Conservation (phyloP, 2,329 filamentous ascomycete genomes). For the Chalaropsis thielavioides region DNA sequence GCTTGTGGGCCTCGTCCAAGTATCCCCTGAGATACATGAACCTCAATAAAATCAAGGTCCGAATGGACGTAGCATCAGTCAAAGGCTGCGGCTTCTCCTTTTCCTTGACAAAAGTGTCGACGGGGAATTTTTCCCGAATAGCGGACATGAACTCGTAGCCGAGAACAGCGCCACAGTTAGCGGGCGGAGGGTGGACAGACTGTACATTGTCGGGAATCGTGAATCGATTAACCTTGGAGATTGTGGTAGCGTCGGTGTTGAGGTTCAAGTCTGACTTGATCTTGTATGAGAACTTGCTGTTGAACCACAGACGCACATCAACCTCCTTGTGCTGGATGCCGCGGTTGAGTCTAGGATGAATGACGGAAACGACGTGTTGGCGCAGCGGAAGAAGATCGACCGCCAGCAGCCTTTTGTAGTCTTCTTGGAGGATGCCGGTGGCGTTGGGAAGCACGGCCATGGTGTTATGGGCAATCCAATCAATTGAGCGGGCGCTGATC, state of each 20-base stretch:
- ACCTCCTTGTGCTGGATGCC: constrained; percentile 73
- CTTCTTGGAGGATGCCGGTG: constrained; percentile 63
- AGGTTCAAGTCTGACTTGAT: constrained; percentile 27
- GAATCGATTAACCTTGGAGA: constrained; percentile 45
- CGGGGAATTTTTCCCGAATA: constrained; percentile 52
- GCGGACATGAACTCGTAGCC: constrained; percentile 52
- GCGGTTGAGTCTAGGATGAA: constrained; percentile 66
- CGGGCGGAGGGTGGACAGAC: constrained; percentile 7
- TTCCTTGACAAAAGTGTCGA: constrained; percentile 49
- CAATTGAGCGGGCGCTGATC: constrained; percentile 63
- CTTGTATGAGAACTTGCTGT: constrained; percentile 50
- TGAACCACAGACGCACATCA: constrained; percentile 71
- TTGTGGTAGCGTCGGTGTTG: constrained; percentile 29
- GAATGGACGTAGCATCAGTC: constrained; percentile 49
- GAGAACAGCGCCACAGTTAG: constrained; percentile 29
- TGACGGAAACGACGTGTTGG: constrained; percentile 60
- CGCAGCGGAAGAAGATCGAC: constrained; percentile 59
- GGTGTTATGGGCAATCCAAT: constrained; percentile 68
- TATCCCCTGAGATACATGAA: constrained; percentile 85
- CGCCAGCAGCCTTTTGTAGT: constrained; percentile 69
- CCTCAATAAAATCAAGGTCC: constrained; percentile 65
- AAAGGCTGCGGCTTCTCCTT: constrained; percentile 47
- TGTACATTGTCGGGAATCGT: constrained; percentile 22
- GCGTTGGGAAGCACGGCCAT: constrained; percentile 69
- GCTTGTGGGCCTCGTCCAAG: constrained; percentile 57